These are phyloP conservation scores for Yamadazyma sp. DNA, from an alignment of 1,139 yeast species.

Conservation along the genomic window DNA sequence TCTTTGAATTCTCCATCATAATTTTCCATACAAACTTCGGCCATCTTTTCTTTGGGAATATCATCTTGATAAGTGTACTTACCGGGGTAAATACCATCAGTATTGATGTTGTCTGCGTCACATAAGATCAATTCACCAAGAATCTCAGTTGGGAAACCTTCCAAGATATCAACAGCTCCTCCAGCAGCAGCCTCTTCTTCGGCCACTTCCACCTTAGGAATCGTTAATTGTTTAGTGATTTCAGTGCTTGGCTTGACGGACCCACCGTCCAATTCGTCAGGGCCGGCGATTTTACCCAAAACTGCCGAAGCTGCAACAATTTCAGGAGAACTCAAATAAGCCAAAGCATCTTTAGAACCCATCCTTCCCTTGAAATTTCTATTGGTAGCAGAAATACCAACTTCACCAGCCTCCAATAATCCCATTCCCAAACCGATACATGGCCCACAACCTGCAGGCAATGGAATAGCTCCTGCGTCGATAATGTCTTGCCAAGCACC, in stretches of 20 bases:
- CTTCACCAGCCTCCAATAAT: slow-evolving; percentile 88
- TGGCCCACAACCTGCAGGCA: slow-evolving; percentile 99
- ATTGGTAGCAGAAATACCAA: slow-evolving; percentile 97
- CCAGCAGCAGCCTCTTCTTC: slow-evolving; percentile 33
- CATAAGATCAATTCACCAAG: slow-evolving; percentile 91
- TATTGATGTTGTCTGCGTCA: slow-evolving; percentile 96
- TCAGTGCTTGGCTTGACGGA: slow-evolving; percentile 47
- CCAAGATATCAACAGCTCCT: slow-evolving; percentile 65
- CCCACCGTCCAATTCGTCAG: slow-evolving; percentile 74
- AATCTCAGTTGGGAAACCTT: slow-evolving; percentile 86
- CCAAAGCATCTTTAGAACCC: slow-evolving; percentile 97
- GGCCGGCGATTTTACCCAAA: slow-evolving; percentile 88
- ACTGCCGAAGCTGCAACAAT: slow-evolving; percentile 98
- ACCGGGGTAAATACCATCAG: slow-evolving; percentile 99
- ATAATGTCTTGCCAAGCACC: slow-evolving; percentile 92
- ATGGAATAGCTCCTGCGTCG: slow-evolving; percentile 91
- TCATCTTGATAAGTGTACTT: slow-evolving; percentile 98
- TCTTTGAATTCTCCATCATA: slow-evolving; percentile 83
- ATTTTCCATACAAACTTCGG: slow-evolving; percentile 98
- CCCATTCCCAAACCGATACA: slow-evolving; percentile 98
- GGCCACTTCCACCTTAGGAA: slow-evolving; percentile 28
- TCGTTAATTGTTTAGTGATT: slow-evolving; percentile 47
- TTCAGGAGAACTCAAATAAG: slow-evolving; percentile 95
- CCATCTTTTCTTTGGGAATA: slow-evolving; percentile 91
- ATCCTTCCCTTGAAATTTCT: slow-evolving; percentile 98